Evolutionary conservation across 306 rosid species (phyloP).

Genomic region (Calophaca sinica): DNA sequence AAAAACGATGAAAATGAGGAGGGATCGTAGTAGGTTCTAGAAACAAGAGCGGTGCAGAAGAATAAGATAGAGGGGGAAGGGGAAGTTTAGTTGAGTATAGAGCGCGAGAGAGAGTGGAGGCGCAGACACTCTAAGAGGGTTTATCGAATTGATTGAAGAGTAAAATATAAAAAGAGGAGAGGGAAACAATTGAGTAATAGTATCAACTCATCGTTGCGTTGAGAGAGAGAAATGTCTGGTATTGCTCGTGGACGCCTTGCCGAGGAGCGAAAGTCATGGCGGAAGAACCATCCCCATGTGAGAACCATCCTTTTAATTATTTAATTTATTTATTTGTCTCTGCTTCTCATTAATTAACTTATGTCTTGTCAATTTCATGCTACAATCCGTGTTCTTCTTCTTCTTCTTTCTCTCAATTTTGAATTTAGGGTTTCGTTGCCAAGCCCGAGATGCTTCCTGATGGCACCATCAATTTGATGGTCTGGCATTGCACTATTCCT

Average conservation of each 20-base stretch:
- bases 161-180: background rate
- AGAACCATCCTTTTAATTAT: constrained; percentile 21
- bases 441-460: constrained; percentile 84
- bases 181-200: background rate
- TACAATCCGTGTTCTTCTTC: constrained; percentile 51
- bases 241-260: constrained; percentile 96
- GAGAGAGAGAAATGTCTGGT: constrained; percentile 59
- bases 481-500: constrained; percentile 96
- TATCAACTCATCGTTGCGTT: background rate
- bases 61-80: background rate
- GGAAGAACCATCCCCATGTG: constrained; percentile 97
- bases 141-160: background rate
- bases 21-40: constrained; percentile 27
- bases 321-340: constrained; percentile 38
- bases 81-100: too few species aligned
- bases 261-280: constrained; percentile 95
- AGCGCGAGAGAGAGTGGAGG: background rate
- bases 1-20: constrained; percentile 20
- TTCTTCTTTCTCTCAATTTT: background rate
- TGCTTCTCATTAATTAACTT: background rate
- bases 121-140: too few species aligned
- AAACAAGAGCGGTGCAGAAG: background rate
- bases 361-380: background rate
- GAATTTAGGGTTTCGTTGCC: constrained; percentile 85
- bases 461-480: constrained; percentile 92